Evolutionary conservation across 495 filamentous ascomycete species (phyloP), one percentile per base, ranked within the genome.

Genomic region (Sphaerosporella brunnea): DNA sequence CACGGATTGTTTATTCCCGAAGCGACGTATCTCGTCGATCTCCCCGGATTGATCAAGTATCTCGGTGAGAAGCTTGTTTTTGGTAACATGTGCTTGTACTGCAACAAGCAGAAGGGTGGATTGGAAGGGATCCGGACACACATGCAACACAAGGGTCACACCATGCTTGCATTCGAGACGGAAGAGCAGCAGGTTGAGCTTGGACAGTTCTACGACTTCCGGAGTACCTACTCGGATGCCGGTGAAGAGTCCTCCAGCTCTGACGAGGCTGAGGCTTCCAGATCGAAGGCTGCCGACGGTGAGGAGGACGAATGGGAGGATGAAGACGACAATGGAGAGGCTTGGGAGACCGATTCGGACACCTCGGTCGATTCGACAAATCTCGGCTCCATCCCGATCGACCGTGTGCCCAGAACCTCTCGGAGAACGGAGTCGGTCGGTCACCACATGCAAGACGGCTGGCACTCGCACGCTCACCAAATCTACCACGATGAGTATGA

Each of bases 1-100:
- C 90, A 99, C 60, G 85, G 88, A 65, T 80, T 96, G 77, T 99
- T 96, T 64, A 80, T 99, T 54, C 90, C 90, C 0, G 90, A 99
- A 56, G 74, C 74, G 54, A 60, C 75, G n/a, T 99, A 81, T 52
- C 67, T 99, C 2, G 73, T 80, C 8, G 73, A 99, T 52, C 59
- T 86, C 13, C 78, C 87, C 26, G 86, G 86, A 18, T 69, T 99
- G 19, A 64, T 96, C 44, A 65, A 69, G n/a, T 83, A 82, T 53
- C 68, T 88, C 13, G 67, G 77, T 36, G 68, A 80, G 48, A 92
- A 86, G 55, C 74, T 93, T 49, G 70, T 69, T 20, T 75, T 84
- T 23, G 73, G 77, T 48, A 80, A 82, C 56, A 74, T 85, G 53
- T 88, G 92, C 62, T 64, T 96, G 23, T 83, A 78, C 59, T 99